Evolutionary conservation across 1,284 basidiomycete species (phyloP).

Genomic region (Somion occarium): DNA sequence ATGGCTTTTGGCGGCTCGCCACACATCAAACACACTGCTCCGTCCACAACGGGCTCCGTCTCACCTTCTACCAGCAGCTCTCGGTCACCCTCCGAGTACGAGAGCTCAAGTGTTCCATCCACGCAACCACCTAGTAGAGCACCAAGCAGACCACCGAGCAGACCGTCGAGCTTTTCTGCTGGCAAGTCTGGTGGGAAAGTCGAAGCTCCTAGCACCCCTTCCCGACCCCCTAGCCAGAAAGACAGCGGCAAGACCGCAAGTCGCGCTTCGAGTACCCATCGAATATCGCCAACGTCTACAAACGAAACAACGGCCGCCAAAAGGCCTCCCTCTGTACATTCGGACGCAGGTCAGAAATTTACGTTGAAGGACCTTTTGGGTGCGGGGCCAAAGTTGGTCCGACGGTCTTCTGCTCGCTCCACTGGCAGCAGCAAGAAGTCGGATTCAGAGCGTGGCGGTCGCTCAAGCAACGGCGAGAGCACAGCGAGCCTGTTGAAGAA

Average conservation of each 20-base stretch:
- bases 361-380: slow-evolving; percentile 79
- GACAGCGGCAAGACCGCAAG: slow-evolving; percentile 18
- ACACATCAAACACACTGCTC: slow-evolving; percentile 24
- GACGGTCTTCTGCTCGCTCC: slow-evolving; percentile 70
- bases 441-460: slow-evolving; percentile 62
- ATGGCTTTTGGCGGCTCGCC: slow-evolving; percentile 20
- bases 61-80: slow-evolving; percentile 37
- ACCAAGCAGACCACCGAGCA: slow-evolving; percentile 48
- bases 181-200: slow-evolving; percentile 32
- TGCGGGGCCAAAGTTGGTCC: slow-evolving; percentile 59
- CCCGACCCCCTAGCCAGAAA: slow-evolving; percentile 15
- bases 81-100: slow-evolving; percentile 52
- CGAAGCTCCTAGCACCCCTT: slow-evolving; percentile 18
- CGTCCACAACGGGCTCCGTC: slow-evolving; percentile 32
- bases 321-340: slow-evolving; percentile 42
- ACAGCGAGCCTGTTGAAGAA: slow-evolving; percentile 75
- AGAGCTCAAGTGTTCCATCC: slow-evolving; percentile 57
- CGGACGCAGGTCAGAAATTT: slow-evolving; percentile 68
- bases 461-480: slow-evolving; percentile 59
- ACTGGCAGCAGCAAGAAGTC: slow-evolving; percentile 60
- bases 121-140: slow-evolving; percentile 48
- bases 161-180: slow-evolving; percentile 42
- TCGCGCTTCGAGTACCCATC: slow-evolving; percentile 25
- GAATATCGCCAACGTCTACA: slow-evolving; percentile 21
- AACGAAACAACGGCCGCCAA: slow-evolving; percentile 23